Base-by-base conservation (phyloP, 78 protist species). In the Thecamonas trahens region DNA sequence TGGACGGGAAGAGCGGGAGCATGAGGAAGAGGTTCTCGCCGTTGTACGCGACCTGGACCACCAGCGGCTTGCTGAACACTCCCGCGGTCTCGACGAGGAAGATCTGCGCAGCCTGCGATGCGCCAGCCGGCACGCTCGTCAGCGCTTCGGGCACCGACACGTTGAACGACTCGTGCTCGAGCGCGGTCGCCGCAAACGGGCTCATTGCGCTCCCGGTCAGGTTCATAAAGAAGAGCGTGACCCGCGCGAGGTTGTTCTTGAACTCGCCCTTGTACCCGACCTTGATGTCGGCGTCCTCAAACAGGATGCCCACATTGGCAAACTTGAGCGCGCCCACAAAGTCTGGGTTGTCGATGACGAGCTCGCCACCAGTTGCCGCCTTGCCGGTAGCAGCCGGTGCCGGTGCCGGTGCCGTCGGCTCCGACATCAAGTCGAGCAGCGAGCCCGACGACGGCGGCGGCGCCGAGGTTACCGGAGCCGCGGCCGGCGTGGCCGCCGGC, bases 211-310 rank as follows among this genome's bases (percentile, higher is more conserved):
- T 45, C 24, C 60, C 7, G 20, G 87, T 37, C 49, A 67, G 63
- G 49, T 82, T 82, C 55, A 63, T 73, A 37, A 71, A 81, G 72
- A 65, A 81, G 76, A 86, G 55, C 18, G 79, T 38, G 60, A 79
- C 28, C 32, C 84, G 65, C 35, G 81, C 72, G 9, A 52, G 62
- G 35, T 20, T 40, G 70, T 24, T 14, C 44, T 45, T 68, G 63
- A 38, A 71, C 22, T 83, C 87, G 24, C 78, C 39, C 61, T 85
- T 82, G 49, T 79, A 54, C 39, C 86, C 85, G 42, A 89, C 58
- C 63, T 83, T 91, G 45, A 89, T 34, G 39, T 49, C 28, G 20
- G 4, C 59, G 40, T 89, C 89, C 50, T 89, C 88, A 54, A 74
- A 82, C 28, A 81, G 57, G 9, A 85, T 85, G 50, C 89, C 88